phyloP scores from a whole-genome alignment of 2,329 filamentous ascomycete species.

The Ciborinia camelliae region DNA sequence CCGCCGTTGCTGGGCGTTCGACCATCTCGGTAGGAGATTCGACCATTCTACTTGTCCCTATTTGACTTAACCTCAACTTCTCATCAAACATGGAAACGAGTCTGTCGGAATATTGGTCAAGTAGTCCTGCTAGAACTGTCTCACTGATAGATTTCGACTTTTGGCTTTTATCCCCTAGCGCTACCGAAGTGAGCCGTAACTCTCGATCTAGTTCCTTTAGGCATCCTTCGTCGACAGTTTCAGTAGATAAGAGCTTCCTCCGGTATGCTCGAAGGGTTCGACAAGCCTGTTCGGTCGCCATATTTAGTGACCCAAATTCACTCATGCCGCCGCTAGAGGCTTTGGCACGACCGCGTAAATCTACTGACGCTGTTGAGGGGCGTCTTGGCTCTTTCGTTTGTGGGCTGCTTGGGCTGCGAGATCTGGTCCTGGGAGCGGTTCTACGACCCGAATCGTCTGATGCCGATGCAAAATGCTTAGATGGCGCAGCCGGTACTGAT shows the following conservation, averaged over 20 bases:
- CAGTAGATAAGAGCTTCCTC: slow-evolving; percentile 56
- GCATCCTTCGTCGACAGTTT: slow-evolving; percentile 54
- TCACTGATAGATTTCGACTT: slow-evolving; percentile 51
- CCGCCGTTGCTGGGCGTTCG: slow-evolving; percentile 33
- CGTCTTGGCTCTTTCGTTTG: slow-evolving; percentile 41
- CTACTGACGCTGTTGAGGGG: slow-evolving; percentile 53
- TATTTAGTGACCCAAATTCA: slow-evolving; percentile 53
- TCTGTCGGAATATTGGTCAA: slow-evolving; percentile 73
- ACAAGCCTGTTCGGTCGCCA: slow-evolving; percentile 62
- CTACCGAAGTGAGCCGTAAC: slow-evolving; percentile 58
- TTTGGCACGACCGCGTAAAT: slow-evolving; percentile 47
- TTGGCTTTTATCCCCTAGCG: slow-evolving; percentile 43
- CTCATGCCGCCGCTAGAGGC: slow-evolving; percentile 44
- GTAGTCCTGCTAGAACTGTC: slow-evolving; percentile 57
- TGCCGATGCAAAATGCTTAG: slow-evolving; percentile 32
- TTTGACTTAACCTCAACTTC: slow-evolving; percentile 53
- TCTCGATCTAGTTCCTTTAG: slow-evolving; percentile 64
- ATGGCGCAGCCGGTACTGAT: slow-evolving; percentile 27
- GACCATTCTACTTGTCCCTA: slow-evolving; percentile 24
- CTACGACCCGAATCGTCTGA: slow-evolving; percentile 33
- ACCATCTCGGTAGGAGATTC: slow-evolving; percentile 12
- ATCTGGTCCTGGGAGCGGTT: slow-evolving; percentile 29
- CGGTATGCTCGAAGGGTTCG: slow-evolving; percentile 60
- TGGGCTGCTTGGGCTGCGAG: slow-evolving; percentile 32
- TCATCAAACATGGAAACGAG: slow-evolving; percentile 70